Conservation (phyloP, 2,329 filamentous ascomycete species). For the Claviceps purpurea region DNA sequence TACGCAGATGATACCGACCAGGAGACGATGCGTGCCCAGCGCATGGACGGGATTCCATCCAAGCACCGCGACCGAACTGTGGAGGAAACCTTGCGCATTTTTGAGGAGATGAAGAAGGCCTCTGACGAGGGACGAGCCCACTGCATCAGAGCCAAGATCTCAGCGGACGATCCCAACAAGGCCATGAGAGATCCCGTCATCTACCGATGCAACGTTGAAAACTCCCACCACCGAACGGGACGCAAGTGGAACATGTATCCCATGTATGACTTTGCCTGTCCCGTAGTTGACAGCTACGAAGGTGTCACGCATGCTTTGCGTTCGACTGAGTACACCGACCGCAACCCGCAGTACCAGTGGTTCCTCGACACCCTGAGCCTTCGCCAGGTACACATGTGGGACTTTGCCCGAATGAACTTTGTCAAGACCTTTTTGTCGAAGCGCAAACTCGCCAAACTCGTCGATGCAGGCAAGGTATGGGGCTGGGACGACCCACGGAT, state of each 20-base stretch:
- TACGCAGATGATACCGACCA: conserved; percentile 92
- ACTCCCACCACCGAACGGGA: conserved; percentile 64
- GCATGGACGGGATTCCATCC: conserved; percentile 73
- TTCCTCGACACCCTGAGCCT: conserved; percentile 63
- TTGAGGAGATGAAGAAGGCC: conserved; percentile 87
- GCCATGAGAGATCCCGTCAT: conserved; percentile 94
- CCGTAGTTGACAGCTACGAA: conserved; percentile 67
- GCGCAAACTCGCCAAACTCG: conserved; percentile 73
- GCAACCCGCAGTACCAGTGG: conserved; percentile 79
- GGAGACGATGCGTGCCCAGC: conserved; percentile 74
- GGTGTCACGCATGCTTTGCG: conserved; percentile 73
- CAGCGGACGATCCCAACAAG: conserved; percentile 84
- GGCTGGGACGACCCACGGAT: conserved; percentile 82
- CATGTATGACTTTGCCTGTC: conserved; percentile 78
- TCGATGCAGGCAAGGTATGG: conserved; percentile 61
- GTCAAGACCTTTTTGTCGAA: conserved; percentile 72
- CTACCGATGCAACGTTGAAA: conserved; percentile 70
- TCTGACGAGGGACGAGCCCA: conserved; percentile 66
- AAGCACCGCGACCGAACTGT: conserved; percentile 63
- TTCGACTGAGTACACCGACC: conserved; percentile 78
- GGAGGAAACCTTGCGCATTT: conserved; percentile 75
- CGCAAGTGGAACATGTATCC: conserved; percentile 75
- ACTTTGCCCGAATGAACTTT: conserved; percentile 76
- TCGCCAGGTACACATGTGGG: conserved; percentile 71
- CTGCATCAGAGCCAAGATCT: conserved; percentile 93